Conservation (phyloP, 2,329 filamentous ascomycete genomes). For the Endothia cerciana region DNA sequence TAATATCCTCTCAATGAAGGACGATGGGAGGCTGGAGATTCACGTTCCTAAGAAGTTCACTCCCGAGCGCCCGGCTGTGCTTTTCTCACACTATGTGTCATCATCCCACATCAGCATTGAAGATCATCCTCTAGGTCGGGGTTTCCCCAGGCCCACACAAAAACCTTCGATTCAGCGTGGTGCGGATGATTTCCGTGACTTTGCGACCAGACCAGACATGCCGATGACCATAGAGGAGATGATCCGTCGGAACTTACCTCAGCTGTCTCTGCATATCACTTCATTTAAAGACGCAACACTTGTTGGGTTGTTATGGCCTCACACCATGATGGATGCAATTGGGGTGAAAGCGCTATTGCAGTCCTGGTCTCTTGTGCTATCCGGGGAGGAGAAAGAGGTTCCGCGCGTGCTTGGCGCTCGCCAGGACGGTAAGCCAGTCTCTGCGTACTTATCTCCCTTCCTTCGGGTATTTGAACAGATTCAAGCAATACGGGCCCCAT, state of each 20-base stretch:
- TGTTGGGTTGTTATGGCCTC: constrained; percentile 48
- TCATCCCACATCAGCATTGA: constrained; percentile 35
- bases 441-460: neutral
- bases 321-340: constrained; percentile 51
- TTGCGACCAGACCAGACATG: constrained; percentile 32
- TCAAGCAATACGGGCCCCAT: neutral
- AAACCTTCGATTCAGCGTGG: constrained; percentile 35
- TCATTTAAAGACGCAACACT: constrained; percentile 54
- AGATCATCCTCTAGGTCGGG: constrained; percentile 41
- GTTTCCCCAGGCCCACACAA: constrained; percentile 27
- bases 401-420: constrained; percentile 28
- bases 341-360: constrained; percentile 46
- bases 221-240: constrained; percentile 43
- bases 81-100: constrained; percentile 37
- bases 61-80: constrained; percentile 39
- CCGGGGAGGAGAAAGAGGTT: constrained; percentile 45
- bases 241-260: constrained; percentile 45
- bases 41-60: constrained; percentile 34
- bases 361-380: constrained; percentile 50
- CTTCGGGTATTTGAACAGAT: neutral
- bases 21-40: neutral
- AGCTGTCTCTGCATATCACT: constrained; percentile 50
- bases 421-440: neutral
- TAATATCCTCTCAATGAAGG: neutral
- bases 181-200: constrained; percentile 32